Conservation (phyloP, 2,329 filamentous ascomycete species). For the Cytospora mali region DNA sequence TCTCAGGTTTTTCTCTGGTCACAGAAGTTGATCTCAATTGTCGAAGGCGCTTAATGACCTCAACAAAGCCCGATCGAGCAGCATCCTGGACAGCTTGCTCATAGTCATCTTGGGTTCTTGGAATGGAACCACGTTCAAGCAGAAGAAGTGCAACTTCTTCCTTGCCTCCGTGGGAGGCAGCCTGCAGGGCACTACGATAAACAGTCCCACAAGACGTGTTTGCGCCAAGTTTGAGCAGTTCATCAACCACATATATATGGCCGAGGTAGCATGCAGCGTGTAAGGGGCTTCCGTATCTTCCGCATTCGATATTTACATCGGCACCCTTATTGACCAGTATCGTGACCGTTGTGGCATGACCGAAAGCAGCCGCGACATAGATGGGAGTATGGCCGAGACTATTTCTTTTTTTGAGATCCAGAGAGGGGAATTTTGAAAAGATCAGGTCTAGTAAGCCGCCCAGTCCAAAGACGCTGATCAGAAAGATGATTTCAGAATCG, state of each 20-base stretch:
- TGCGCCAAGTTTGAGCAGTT: neutral
- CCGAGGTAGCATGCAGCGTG: neutral
- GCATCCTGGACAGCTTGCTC: neutral
- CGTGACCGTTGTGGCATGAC: neutral
- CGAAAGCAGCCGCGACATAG: neutral
- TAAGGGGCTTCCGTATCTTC: neutral
- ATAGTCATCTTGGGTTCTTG: neutral
- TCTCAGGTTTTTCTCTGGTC: neutral
- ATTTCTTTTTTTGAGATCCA: neutral
- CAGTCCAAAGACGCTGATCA: neutral
- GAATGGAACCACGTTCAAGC: neutral
- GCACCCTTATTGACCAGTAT: neutral
- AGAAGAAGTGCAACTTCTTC: neutral
- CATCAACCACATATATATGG: neutral
- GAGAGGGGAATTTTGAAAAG: neutral
- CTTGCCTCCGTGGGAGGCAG: neutral
- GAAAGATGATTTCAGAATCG: neutral
- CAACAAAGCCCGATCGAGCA: neutral
- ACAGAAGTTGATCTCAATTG: neutral
- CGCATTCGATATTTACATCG: neutral
- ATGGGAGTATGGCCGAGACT: neutral
- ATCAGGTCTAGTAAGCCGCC: neutral
- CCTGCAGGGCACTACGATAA: neutral
- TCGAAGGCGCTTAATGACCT: neutral
- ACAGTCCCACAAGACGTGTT: neutral